These are phyloP conservation scores for Pichia kluyveri DNA, from an alignment of 805 yeast genomes.

Conservation along the genomic window DNA sequence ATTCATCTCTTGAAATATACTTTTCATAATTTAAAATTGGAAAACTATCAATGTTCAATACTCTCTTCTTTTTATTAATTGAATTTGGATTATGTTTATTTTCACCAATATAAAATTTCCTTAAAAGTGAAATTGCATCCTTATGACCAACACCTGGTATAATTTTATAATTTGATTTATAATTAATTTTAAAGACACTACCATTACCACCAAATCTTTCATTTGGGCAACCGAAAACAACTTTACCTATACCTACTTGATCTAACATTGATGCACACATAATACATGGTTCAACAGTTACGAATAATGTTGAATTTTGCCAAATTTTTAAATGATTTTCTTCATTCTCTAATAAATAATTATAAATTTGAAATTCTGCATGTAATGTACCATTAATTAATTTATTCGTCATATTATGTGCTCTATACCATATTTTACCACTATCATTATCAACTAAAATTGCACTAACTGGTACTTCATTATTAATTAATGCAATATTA, in stretches of 20 bases:
- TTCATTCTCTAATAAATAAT: constrained; percentile 33
- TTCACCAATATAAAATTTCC: constrained; percentile 79
- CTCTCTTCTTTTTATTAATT: constrained; percentile 61
- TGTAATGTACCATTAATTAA: constrained; percentile 83
- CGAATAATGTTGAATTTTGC: constrained; percentile 61
- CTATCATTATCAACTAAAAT: constrained; percentile 40
- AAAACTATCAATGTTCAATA: constrained; percentile 43
- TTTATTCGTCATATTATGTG: constrained; percentile 80
- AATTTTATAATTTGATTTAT: constrained; percentile 27
- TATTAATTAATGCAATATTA: constrained; percentile 48
- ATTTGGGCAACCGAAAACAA: constrained; percentile 87
- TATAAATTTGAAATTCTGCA: constrained; percentile 85
- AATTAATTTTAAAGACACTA: constrained; percentile 46
- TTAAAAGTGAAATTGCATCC: constrained; percentile 73
- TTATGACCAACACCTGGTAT: constrained; percentile 72
- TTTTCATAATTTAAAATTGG: constrained; percentile 51
- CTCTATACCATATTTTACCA: constrained; percentile 53
- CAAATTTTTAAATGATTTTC: constrained; percentile 29
- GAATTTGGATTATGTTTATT: constrained; percentile 82
- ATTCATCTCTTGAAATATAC: constrained; percentile 45
- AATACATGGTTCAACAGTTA: constrained; percentile 95
- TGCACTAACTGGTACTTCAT: constrained; percentile 84
- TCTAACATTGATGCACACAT: constrained; percentile 94
- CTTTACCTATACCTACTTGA: constrained; percentile 65
- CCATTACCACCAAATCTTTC: constrained; percentile 98